A percentile compares a stretch with the other conserved stretches of the same genome.
Evolutionary conservation across 768 basidiomycete species (phyloP).

Genomic region (Amanita fuliginea): DNA sequence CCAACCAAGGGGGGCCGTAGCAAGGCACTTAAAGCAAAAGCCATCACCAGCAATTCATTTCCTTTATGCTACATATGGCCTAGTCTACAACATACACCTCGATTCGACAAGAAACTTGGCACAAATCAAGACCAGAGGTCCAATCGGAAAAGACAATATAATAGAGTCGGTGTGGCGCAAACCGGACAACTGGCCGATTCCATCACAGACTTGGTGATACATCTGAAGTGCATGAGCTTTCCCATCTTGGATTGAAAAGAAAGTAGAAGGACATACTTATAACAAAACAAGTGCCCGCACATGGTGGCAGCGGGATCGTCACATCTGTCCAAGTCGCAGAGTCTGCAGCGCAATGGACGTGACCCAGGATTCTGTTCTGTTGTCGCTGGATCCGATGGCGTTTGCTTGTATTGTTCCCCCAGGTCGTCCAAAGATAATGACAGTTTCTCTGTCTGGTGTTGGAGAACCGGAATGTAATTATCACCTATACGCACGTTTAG

Average conservation of each 20-base stretch:
- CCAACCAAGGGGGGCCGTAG: too few species aligned
- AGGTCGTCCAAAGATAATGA: too few species aligned
- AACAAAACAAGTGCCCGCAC: slow-evolving; percentile 57
- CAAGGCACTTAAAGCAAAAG: too few species aligned
- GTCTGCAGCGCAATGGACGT: slow-evolving; percentile 32
- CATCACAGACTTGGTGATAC: slow-evolving; percentile 39
- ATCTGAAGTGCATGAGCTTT: slow-evolving; percentile 21
- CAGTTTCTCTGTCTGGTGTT: not conserved
- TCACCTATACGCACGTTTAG: not conserved
- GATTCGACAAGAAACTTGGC: not conserved
- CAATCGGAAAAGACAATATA: slow-evolving; percentile 48
- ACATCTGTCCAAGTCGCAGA: slow-evolving; percentile 36
- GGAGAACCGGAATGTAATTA: not conserved
- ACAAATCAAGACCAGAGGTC: slow-evolving; percentile 19
- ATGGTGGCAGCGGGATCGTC: slow-evolving; percentile 45
- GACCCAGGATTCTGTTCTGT: slow-evolving; percentile 4
- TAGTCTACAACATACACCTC: too few species aligned
- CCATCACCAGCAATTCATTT: too few species aligned
- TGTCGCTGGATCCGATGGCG: not conserved
- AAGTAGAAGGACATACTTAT: slow-evolving; percentile 25
- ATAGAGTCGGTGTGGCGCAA: slow-evolving; percentile 35
- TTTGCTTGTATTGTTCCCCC: not conserved
- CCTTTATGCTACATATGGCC: too few species aligned
- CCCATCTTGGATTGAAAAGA: not conserved
- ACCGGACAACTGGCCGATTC: slow-evolving; percentile 38